Base-by-base conservation (phyloP, 2,329 filamentous ascomycete genomes). In the Talaromyces sp. region DNA sequence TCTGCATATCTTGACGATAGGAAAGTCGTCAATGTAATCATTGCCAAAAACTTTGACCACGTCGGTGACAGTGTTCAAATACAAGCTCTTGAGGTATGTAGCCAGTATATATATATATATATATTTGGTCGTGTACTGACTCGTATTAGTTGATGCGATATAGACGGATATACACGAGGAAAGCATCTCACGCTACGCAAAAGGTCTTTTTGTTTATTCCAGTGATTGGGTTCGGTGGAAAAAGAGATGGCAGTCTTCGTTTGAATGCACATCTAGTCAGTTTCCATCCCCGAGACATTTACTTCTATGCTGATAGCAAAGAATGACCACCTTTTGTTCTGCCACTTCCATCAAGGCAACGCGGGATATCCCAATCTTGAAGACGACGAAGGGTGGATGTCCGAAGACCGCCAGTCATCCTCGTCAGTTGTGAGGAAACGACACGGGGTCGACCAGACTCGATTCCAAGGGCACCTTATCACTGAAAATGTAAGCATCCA, bases 241-340 rank as follows among this genome's bases (percentile, higher is more conserved):
- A 70, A 42, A 70, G 71, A 17, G 65, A 73, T 36, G 65, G 70
- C 1, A 67, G 70, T 2, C 27, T 55, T 25, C 65, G 64, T 30
- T 65, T 81, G 15, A 78, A 78, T 52, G 64, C 70, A 52, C 78
- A 81, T 65, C 65, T 82, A 52, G 78, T 81, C 30, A 44, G 68
- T 65, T 5, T 55, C 6, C 28, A 11, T 19, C 6, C 15, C 5
- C 28, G 2, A 28, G 22, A 3, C 10, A 8, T 1, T 62, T 51
- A 63, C 62, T 33, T 59, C 22, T 8, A 25, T 9, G 36, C 57
- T 69, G 55, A 68, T 30, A 4, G 17, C 22, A 10, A 63, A 81
- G 74, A 96, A 92, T 68, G 92, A 98, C 62, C 86, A 90, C 65
- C 88, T 98, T 66, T 91, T 92, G 71, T 87, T 98, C 62, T 93